Base-by-base conservation (phyloP, 2,329 filamentous ascomycete genomes). In the Aspergillus niger region DNA sequence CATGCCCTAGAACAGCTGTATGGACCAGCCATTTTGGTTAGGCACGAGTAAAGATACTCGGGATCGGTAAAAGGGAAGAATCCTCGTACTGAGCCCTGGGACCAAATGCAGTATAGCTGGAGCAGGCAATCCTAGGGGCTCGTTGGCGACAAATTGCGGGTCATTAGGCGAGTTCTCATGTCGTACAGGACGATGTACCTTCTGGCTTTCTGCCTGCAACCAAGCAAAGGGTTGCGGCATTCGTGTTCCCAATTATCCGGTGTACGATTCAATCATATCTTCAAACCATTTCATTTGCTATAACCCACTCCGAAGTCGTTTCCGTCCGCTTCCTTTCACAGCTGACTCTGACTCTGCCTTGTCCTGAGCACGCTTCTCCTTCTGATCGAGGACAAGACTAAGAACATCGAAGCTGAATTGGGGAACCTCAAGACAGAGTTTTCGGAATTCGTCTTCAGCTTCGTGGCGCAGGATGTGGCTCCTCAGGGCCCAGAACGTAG, bases 371-470 rank as follows among this genome's bases (percentile, higher is more conserved):
- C 72, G 68, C 69, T 79, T 81, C 61, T 81, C 79, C 61, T 76
- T 79, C 41, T 76, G 73, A 63, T 81, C 79, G 38, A 82, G 67
- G 24, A 81, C 74, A 30, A 80, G 70, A 24, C 87, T 92, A 62
- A 97, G 85, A 58, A 98, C 91, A 76, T 97, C 93, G 80, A 93
- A 97, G 72, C 90, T 90, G 74, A 97, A 97, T 73, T 96, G 90
- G 17, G 93, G 93, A 74, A 89, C 92, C 78, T 97, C 91, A 74
- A 97, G 80, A 79, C 93, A 97, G 77, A 97, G 86, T 49, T 84
- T 77, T 74, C 89, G 87, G 85, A 97, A 97, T 78, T 96, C 91
- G 6, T 86, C 84, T 77, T 96, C 91, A 39, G 92, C 91, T 77
- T 96, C 91, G 76, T 93, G 85, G 17, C 93, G 89, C 65, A 97